Base-by-base conservation (phyloP, 2,329 filamentous ascomycete species). In the Aspergillus unguis region DNA sequence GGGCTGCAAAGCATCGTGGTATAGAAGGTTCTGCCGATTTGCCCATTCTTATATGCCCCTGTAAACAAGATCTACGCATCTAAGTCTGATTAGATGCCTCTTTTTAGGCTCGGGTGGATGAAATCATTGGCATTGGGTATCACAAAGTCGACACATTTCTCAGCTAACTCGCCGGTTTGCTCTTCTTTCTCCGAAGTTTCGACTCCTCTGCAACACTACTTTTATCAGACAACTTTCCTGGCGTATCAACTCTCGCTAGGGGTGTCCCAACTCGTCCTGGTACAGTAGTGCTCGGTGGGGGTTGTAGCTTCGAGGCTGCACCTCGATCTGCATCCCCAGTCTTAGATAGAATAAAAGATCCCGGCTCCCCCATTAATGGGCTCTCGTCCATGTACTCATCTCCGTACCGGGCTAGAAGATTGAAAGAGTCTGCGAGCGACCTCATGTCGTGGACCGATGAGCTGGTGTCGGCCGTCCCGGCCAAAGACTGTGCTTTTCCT, bases 381-480 rank as follows among this genome's bases (percentile, higher is more conserved):
- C 80, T 84, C 60, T 85, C 83, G 64, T 86, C 84, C 73, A 82
- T 82, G 68, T 77, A 86, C 57, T 86, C 83, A 58, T 83, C 77
- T 10, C 77, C 80, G 62, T 81, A 84, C 6, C 71, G 70, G 9
- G 79, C 70, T 26, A 78, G 76, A 32, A 85, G 72, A 33, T 65
- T 69, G 48, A 83, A 75, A 6, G 80, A 79, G 23, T 79, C 73
- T 17, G 68, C 69, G 2, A 78, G 63, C n/a, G 65, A 74, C 33
- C 70, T 70, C 6, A 68, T 68, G 54, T 75, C 71, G 37, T 72
- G 67, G 23, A 65, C 61, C 23, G 55, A 59, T 5, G 66, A 61
- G 40, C 61, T 55, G 11, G 59, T 60, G 25, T 48, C 58, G 4
- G 53, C 49, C 41, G 60, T 52, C 33, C 62, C 63, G 1, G 59